A percentile compares a stretch with the other conserved stretches of the same genome.
phyloP scores from a whole-genome alignment of 2,329 filamentous ascomycete genomes.

The Venturia effusa region DNA sequence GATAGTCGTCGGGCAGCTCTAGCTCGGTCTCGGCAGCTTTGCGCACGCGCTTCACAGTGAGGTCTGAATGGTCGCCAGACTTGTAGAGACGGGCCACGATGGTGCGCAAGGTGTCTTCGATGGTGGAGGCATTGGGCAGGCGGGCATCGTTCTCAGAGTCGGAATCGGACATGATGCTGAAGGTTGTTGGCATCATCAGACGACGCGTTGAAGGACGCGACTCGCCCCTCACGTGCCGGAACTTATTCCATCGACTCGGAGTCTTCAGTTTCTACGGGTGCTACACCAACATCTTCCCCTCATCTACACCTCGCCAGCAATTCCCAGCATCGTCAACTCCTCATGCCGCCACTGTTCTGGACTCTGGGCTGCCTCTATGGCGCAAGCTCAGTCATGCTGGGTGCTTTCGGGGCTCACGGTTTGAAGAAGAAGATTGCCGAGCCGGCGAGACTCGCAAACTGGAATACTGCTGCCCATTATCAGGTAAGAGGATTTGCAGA shows the following conservation, averaged over 20 bases:
- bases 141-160: not conserved
- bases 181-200: no score
- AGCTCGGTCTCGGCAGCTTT: constrained; percentile 40
- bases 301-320: no score
- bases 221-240: not conserved
- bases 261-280: no score
- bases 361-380: constrained; percentile 52
- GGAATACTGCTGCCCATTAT: constrained; percentile 56
- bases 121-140: not conserved
- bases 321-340: no score
- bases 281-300: no score
- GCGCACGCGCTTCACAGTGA: constrained; percentile 48
- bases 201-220: not conserved
- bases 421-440: constrained; percentile 51
- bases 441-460: constrained; percentile 47
- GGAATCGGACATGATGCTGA: no score
- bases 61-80: constrained; percentile 29
- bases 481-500: no score
- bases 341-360: constrained; percentile 35
- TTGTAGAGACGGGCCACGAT: constrained; percentile 21
- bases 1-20: constrained; percentile 41
- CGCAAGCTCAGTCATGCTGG: constrained; percentile 49
- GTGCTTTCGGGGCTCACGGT: constrained; percentile 59
- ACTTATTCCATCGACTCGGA: no score
- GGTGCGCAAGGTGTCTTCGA: not conserved